phyloP scores from a whole-genome alignment of 495 filamentous ascomycete species.

The Talaromyces ruber region DNA sequence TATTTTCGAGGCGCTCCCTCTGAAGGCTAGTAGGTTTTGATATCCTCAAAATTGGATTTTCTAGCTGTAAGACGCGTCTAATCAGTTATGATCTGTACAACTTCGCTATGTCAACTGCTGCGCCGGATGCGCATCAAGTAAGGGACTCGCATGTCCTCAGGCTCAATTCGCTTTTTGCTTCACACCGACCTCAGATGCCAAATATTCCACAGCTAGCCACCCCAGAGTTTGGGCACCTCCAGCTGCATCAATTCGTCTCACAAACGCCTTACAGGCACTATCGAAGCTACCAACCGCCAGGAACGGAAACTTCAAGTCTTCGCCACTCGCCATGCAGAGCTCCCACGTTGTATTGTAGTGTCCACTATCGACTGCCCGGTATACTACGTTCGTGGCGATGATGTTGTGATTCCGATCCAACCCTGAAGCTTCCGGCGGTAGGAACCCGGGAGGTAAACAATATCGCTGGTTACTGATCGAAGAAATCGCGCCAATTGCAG shows the following conservation, averaged over 20 bases:
- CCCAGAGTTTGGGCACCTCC: conserved; percentile 31
- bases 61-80: conserved; percentile 12
- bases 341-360: not conserved
- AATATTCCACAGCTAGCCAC: conserved; percentile 29
- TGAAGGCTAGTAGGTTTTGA: conserved; percentile 15
- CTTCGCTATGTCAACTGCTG: not conserved
- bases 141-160: conserved; percentile 23
- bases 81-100: not conserved
- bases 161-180: conserved; percentile 11
- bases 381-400: not conserved
- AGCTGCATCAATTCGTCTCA: conserved; percentile 35
- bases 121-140: not conserved
- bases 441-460: not conserved
- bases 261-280: conserved; percentile 49
- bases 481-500: not conserved
- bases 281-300: conserved; percentile 52
- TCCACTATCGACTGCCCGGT: not conserved
- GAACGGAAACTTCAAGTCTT: conserved; percentile 39
- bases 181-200: conserved; percentile 17
- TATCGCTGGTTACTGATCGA: not conserved
- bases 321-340: conserved; percentile 11
- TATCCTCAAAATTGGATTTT: conserved; percentile 25
- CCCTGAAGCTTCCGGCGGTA: not conserved
- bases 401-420: not conserved
- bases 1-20: not conserved